phyloP scores from a whole-genome alignment of 139 green algal genomes.

The Chlamydomonas incerta region DNA sequence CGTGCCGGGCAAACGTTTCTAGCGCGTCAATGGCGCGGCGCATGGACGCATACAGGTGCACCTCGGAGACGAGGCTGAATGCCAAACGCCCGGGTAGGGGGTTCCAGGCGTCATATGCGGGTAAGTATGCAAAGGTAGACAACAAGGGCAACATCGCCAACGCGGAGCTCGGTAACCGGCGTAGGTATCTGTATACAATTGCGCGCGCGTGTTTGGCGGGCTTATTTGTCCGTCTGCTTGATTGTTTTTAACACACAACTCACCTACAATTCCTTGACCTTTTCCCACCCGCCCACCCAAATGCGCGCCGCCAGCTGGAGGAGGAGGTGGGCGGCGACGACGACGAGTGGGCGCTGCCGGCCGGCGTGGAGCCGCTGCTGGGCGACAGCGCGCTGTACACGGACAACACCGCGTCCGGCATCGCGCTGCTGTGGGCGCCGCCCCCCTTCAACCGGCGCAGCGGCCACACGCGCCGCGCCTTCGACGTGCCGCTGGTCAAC shows the following conservation, averaged over 20 bases:
- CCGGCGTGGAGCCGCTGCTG: conserved; percentile 86
- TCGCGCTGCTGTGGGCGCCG: conserved; percentile 96
- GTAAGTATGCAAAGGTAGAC: too few relatives aligned
- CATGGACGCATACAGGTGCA: too few relatives aligned
- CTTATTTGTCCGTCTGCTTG: too few relatives aligned
- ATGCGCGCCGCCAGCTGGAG: conserved; percentile 38
- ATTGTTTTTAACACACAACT: neutral
- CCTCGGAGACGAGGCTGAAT: too few relatives aligned
- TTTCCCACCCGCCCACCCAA: neutral
- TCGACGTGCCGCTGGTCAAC: conserved; percentile 97
- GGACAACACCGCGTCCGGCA: conserved; percentile 91
- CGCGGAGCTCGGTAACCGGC: too few relatives aligned
- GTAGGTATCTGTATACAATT: too few relatives aligned
- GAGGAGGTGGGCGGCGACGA: conserved; percentile 86
- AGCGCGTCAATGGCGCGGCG: too few relatives aligned
- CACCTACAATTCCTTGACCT: neutral
- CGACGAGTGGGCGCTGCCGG: conserved; percentile 90
- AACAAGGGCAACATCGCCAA: too few relatives aligned
- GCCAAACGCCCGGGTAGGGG: too few relatives aligned
- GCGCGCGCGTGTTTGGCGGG: too few relatives aligned
- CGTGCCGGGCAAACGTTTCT: too few relatives aligned
- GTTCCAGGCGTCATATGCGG: too few relatives aligned
- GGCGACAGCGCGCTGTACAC: conserved; percentile 75
- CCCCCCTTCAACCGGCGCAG: conserved; percentile 93
- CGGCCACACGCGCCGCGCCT: conserved; percentile 87